Percentiles rank a stretch among this genome's conserved stretches.
These are phyloP conservation scores for Manihot esculenta DNA, from an alignment of 441 rosid species.

Conservation along the genomic window DNA sequence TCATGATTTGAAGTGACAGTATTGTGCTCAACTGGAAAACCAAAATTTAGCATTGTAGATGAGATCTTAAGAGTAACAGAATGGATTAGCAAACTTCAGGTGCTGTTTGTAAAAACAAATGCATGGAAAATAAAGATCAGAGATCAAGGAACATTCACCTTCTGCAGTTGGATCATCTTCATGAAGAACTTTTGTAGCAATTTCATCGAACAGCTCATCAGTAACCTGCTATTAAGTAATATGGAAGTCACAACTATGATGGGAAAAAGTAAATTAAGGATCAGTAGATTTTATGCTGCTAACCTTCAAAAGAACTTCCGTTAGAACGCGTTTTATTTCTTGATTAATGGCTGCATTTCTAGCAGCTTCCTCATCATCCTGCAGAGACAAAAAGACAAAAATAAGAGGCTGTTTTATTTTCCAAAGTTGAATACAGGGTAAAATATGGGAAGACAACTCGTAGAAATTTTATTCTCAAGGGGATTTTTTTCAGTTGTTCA, in stretches of 20 bases:
- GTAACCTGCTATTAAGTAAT: slow-evolving; percentile 72
- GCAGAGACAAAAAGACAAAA: slow-evolving; percentile 26
- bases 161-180: slow-evolving; percentile 64
- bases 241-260: slow-evolving; percentile 24
- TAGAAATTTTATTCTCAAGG: neutral
- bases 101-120: slow-evolving; percentile 15
- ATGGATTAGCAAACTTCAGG: slow-evolving; percentile 14
- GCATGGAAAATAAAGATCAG: slow-evolving; percentile 8
- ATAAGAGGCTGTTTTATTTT: neutral
- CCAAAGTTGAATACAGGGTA: slow-evolving; percentile 6
- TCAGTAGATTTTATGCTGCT: slow-evolving; percentile 27
- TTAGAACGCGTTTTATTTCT: slow-evolving; percentile 91
- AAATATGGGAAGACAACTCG: neutral
- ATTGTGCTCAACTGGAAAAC: slow-evolving; percentile 41
- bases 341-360: slow-evolving; percentile 75
- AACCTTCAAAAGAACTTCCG: slow-evolving; percentile 98
- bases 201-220: slow-evolving; percentile 90
- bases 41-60: slow-evolving; percentile 14
- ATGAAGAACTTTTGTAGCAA: slow-evolving; percentile 79
- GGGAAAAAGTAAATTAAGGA: slow-evolving; percentile 12
- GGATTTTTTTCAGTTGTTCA: no score
- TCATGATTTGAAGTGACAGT: slow-evolving; percentile 34
- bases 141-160: slow-evolving; percentile 43
- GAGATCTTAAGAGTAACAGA: slow-evolving; percentile 11
- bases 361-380: slow-evolving; percentile 81